phyloP scores from a whole-genome alignment of 768 basidiomycete species.

The Collybiopsis luxurians region DNA sequence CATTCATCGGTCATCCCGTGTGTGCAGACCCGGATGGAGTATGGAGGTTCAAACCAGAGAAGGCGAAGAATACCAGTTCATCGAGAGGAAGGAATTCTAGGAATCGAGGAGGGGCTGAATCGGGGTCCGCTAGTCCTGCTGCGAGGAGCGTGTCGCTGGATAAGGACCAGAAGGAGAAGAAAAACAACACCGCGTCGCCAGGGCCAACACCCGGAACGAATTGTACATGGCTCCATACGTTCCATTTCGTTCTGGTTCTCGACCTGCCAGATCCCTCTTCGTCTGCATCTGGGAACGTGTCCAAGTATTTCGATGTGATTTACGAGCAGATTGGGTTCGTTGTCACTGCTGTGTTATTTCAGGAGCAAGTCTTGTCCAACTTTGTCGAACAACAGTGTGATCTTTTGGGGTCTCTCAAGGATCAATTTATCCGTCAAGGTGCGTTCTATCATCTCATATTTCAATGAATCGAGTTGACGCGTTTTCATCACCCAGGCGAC shows the following conservation, averaged over 20 bases:
- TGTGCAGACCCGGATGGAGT: constrained; percentile 68
- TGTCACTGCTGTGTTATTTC: constrained; percentile 87
- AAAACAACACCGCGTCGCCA: constrained; percentile 17
- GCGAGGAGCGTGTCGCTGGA: constrained; percentile 2
- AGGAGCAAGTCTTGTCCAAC: constrained; percentile 83
- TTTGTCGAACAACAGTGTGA: constrained; percentile 87
- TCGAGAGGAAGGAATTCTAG: constrained; percentile 56
- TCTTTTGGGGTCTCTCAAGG: constrained; percentile 63
- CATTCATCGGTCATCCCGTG: constrained; percentile 94
- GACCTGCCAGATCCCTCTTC: constrained; percentile 91
- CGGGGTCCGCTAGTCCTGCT: constrained; percentile 19
- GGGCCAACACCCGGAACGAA: constrained; percentile 27
- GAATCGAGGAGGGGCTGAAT: constrained; percentile 23
- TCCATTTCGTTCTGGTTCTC: constrained; percentile 84
- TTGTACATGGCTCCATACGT: constrained; percentile 60
- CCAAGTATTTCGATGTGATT: constrained; percentile 80
- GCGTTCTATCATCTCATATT: constrained; percentile 7
- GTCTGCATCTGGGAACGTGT: constrained; percentile 71
- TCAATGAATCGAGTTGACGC: constrained; percentile 6
- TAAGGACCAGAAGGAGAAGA: background rate
- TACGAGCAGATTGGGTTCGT: constrained; percentile 90
- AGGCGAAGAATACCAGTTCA: constrained; percentile 35
- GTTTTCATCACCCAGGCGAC: constrained; percentile 44
- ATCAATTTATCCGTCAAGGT: constrained; percentile 69
- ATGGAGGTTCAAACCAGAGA: constrained; percentile 77